phyloP scores from a whole-genome alignment of 306 rosid genomes.

The Senna tora region DNA sequence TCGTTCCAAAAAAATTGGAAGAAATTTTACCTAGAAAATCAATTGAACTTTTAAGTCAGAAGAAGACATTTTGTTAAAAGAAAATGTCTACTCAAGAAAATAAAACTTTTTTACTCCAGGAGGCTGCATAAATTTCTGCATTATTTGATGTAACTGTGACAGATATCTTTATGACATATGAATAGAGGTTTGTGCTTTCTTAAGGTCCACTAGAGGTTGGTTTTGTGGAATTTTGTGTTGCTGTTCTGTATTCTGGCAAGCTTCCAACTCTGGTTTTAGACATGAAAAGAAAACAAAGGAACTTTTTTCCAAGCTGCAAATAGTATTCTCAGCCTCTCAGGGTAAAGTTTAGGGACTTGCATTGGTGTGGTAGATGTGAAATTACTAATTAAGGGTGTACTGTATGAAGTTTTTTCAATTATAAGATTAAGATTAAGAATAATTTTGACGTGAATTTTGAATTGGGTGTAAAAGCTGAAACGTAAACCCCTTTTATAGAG shows the following conservation, averaged over 20 bases:
- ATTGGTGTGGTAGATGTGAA: not conserved
- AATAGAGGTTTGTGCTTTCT: constrained; percentile 23
- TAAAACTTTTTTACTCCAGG: not conserved
- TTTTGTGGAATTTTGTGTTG: constrained; percentile 9
- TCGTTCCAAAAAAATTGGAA: not conserved
- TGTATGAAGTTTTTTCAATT: not conserved
- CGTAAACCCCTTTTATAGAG: not conserved
- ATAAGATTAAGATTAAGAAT: constrained; percentile 19
- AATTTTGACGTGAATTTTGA: constrained; percentile 4
- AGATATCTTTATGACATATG: not conserved
- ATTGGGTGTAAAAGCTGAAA: constrained; percentile 10
- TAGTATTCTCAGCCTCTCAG: too few species aligned
- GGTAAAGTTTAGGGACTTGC: not conserved
- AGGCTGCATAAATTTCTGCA: constrained; percentile 6
- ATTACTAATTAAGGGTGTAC: not conserved
- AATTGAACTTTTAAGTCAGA: not conserved
- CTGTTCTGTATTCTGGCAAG: constrained; percentile 19
- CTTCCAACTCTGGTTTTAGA: not conserved
- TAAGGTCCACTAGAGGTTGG: not conserved
- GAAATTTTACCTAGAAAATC: not conserved
- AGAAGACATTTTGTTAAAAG: not conserved
- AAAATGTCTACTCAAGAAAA: constrained; percentile 16
- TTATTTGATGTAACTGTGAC: constrained; percentile 28
- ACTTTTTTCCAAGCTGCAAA: constrained; percentile 8
- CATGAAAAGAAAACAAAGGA: constrained; percentile 28